Evolutionary conservation across 345 rosid genomes (phyloP).

Genomic region (Populus tremula): DNA sequence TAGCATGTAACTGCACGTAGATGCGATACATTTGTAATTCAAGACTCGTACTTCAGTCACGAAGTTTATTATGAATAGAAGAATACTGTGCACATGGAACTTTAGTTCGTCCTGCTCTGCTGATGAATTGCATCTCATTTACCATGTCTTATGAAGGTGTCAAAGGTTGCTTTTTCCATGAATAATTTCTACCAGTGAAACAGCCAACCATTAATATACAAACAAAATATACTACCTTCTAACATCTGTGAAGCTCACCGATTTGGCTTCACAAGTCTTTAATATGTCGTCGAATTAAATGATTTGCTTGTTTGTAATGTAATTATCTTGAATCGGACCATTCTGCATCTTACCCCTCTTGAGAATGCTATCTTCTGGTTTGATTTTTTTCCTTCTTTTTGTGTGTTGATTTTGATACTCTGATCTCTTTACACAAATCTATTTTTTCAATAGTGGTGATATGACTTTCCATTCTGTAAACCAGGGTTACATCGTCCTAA

Average conservation of each 20-base stretch:
- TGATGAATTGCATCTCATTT: neutral
- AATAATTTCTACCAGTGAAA: neutral
- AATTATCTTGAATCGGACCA: neutral
- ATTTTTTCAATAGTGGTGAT: neutral
- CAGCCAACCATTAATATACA: neutral
- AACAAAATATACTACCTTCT: neutral
- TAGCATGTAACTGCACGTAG: neutral
- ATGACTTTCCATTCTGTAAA: neutral
- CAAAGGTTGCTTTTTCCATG: neutral
- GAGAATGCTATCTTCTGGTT: neutral
- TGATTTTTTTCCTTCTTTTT: neutral
- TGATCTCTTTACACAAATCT: neutral
- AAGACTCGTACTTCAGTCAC: neutral
- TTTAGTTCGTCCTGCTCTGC: neutral
- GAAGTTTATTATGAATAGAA: neutral
- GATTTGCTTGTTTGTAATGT: neutral
- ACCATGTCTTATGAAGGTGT: neutral
- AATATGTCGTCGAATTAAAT: neutral
- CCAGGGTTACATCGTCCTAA: constrained; percentile 90
- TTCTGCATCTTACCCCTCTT: neutral
- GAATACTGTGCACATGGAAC: neutral
- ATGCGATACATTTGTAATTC: neutral
- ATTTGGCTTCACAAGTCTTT: neutral
- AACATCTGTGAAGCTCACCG: neutral
- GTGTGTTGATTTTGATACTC: neutral